Conservation (phyloP, 805 yeast species). For the Kazachstania martiniae region DNA sequence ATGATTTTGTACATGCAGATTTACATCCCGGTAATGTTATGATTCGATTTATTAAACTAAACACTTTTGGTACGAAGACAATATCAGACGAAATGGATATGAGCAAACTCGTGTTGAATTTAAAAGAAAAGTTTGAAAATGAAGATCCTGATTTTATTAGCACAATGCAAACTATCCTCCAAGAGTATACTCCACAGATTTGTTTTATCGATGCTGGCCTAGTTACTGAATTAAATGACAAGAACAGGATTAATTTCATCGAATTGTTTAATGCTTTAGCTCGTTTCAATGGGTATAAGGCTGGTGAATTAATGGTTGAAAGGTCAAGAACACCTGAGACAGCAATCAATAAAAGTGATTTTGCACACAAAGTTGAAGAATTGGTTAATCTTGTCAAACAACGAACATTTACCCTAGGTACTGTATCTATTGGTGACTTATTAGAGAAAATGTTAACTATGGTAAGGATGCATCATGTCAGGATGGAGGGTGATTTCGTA, state of each 20-base stretch:
- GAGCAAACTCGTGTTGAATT: neutral
- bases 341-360: slow-evolving; percentile 71
- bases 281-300: slow-evolving; percentile 85
- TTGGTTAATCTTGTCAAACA: slow-evolving; percentile 72
- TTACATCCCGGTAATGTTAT: slow-evolving; percentile 94
- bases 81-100: slow-evolving; percentile 3
- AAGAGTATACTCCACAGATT: slow-evolving; percentile 71
- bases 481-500: slow-evolving; percentile 95
- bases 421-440: slow-evolving; percentile 83
- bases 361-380: slow-evolving; percentile 78
- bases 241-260: slow-evolving; percentile 73
- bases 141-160: slow-evolving; percentile 16
- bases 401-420: slow-evolving; percentile 86
- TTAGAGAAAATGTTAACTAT: slow-evolving; percentile 76
- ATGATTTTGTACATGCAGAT: slow-evolving; percentile 94
- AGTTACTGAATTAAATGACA: slow-evolving; percentile 75
- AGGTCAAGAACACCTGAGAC: slow-evolving; percentile 91
- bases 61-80: slow-evolving; percentile 22
- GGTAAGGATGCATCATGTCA: slow-evolving; percentile 90
- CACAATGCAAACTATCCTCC: slow-evolving; percentile 39
- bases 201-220: slow-evolving; percentile 91
- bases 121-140: neutral
- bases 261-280: slow-evolving; percentile 83
- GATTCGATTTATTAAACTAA: slow-evolving; percentile 51
- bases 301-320: slow-evolving; percentile 94